phyloP scores from a whole-genome alignment of 73 alveolate species.

The Paramecium pentaurelia region DNA sequence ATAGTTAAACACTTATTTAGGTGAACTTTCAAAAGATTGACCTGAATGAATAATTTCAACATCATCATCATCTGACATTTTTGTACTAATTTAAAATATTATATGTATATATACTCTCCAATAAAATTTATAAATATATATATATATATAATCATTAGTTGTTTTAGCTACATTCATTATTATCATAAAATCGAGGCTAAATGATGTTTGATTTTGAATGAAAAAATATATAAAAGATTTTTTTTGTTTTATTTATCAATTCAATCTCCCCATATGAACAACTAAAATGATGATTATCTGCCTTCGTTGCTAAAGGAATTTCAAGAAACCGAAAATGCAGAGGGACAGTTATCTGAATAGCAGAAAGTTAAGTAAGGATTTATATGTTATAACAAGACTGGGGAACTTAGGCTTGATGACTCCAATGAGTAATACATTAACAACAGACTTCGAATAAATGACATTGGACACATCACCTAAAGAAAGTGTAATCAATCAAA shows the following conservation, averaged over 20 bases:
- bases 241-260: background rate
- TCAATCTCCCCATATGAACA: background rate
- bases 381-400: background rate
- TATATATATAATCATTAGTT: background rate
- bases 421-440: background rate
- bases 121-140: background rate
- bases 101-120: background rate
- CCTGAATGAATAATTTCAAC: background rate
- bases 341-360: background rate
- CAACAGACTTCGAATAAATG: background rate
- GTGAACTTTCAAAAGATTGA: background rate
- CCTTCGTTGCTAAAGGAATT: background rate
- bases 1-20: background rate
- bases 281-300: background rate
- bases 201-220: background rate
- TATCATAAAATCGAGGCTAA: background rate
- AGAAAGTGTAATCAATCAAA: background rate
- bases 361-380: background rate
- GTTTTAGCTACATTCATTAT: background rate
- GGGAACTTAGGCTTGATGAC: conserved; percentile 8
- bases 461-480: conserved; percentile 40
- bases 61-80: background rate
- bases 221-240: background rate
- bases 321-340: background rate
- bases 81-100: background rate